phyloP scores from a whole-genome alignment of 2,329 filamentous ascomycete genomes.

The Penicillium glabrum region DNA sequence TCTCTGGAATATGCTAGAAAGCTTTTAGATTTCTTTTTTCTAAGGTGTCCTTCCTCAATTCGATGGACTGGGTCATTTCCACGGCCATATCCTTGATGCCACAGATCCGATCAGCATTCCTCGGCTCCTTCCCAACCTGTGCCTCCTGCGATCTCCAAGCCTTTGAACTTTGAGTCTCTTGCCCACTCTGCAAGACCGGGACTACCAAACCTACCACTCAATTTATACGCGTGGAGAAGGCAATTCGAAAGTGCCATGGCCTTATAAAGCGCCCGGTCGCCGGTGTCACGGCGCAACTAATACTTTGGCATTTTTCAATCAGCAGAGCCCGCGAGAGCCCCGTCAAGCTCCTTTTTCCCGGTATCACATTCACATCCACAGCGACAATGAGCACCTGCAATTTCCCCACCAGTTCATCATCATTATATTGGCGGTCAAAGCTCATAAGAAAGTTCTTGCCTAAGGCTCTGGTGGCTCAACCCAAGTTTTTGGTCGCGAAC shows the following conservation, averaged over 20 bases:
- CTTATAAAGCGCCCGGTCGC: too few relatives aligned
- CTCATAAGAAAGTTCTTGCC: too few relatives aligned
- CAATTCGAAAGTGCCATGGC: neutral
- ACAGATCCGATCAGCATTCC: slow-evolving; percentile 48
- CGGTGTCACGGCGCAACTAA: slow-evolving; percentile 33
- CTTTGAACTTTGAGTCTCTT: slow-evolving; percentile 42
- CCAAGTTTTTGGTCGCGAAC: too few relatives aligned
- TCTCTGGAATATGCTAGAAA: neutral
- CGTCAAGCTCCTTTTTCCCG: slow-evolving; percentile 29
- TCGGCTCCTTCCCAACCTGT: slow-evolving; percentile 46
- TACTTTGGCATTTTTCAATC: slow-evolving; percentile 42
- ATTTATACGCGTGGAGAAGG: neutral
- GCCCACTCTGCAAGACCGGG: slow-evolving; percentile 52
- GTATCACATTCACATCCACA: slow-evolving; percentile 19
- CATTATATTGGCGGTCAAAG: slow-evolving; percentile 4
- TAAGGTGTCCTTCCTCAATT: slow-evolving; percentile 27
- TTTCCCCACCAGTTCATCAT: slow-evolving; percentile 15
- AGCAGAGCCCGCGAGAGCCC: slow-evolving; percentile 40
- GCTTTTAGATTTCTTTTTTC: neutral
- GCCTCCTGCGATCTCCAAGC: slow-evolving; percentile 42
- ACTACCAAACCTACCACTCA: slow-evolving; percentile 2
- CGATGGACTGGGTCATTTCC: slow-evolving; percentile 28
- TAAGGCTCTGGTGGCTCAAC: too few relatives aligned
- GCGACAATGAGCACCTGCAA: slow-evolving; percentile 15
- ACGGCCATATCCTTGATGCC: slow-evolving; percentile 48